Conservation (phyloP, 345 rosid genomes). For the Atalantia buxifolia region DNA sequence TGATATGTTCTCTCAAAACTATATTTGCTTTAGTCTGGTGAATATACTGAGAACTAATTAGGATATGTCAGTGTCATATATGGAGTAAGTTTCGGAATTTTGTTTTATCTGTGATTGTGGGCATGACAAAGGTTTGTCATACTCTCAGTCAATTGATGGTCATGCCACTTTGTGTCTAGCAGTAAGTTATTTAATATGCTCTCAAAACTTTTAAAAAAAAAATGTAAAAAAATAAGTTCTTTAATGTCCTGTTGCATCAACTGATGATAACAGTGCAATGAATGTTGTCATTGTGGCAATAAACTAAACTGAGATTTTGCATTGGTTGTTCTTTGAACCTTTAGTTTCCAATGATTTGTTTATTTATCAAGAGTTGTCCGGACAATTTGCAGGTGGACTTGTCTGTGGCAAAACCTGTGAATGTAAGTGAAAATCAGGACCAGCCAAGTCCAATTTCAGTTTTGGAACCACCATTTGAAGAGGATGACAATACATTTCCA, state of each 20-base stretch:
- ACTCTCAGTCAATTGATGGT: not conserved
- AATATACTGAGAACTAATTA: not conserved
- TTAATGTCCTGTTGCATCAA: not conserved
- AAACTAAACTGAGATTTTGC: not conserved
- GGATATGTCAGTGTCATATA: not conserved
- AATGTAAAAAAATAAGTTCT: too few species aligned
- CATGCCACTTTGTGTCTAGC: not conserved
- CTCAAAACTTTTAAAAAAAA: too few species aligned
- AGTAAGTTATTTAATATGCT: not conserved
- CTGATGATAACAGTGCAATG: not conserved
- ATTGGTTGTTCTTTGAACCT: not conserved
- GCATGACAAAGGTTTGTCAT: constrained; percentile 1
- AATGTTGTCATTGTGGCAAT: not conserved
- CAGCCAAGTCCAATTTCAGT: constrained; percentile 96
- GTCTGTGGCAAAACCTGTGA: constrained; percentile 43
- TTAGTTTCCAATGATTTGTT: not conserved
- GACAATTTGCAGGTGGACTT: constrained; percentile 47
- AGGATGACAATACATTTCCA: constrained; percentile 45
- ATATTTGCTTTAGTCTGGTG: not conserved
- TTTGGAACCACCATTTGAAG: constrained; percentile 67
- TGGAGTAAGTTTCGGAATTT: not conserved
- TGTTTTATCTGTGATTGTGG: not conserved
- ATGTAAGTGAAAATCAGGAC: constrained; percentile 65
- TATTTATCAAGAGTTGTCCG: constrained; percentile 10
- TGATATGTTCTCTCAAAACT: not conserved